Evolutionary conservation across 345 rosid genomes (phyloP), one percentile per base, ranked within the genome.

Genomic region (Turritis glabra): DNA sequence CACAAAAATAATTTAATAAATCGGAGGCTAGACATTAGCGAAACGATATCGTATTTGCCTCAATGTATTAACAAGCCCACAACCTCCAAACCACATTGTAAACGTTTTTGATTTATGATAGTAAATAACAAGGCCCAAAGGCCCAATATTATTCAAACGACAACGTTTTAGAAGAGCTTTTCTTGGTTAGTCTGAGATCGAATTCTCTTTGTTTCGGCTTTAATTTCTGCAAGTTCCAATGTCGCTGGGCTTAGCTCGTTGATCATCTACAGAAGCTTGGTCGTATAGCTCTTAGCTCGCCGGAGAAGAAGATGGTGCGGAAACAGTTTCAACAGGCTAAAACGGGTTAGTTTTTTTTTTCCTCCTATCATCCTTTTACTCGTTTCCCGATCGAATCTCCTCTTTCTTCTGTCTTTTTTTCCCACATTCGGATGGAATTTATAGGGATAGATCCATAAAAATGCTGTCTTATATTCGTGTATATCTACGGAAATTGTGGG

Each of bases 311-410:
- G 72, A 91, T 89, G 96, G 87, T 81, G 50, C 86, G 87, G 59
- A 85, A 85, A 77, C 77, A 85, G 71, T 83, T 76, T 63, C 88
- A 76, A 63, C 80, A 76, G 68, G 86, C 93, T 48, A 83, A 88
- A 77, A 88, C 87, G 23, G 96, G 93, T 89, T 30, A 19, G 26
- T 19, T 17, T 18, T 29, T 30, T 54, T n/a, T 1, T 35, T n/a
- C n/a, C n/a, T n/a, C 23, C 53, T 13, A 18, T 44, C 44, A 69
- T 53, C 19, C 27, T 25, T 44, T 40, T 12, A 8, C 40, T 53
- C 26, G n/a, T 27, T 55, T 48, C 66, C 57, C 48, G 21, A 37
- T 78, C 41, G 13, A 54, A 43, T 72, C 37, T 62, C 44, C 12
- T 55, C 2, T 30, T 10, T 30, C 10, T 13, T 67, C 9, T 35